Evolutionary conservation across 2,329 filamentous ascomycete genomes (phyloP).

Genomic region (Dactylonectria estremocensis): DNA sequence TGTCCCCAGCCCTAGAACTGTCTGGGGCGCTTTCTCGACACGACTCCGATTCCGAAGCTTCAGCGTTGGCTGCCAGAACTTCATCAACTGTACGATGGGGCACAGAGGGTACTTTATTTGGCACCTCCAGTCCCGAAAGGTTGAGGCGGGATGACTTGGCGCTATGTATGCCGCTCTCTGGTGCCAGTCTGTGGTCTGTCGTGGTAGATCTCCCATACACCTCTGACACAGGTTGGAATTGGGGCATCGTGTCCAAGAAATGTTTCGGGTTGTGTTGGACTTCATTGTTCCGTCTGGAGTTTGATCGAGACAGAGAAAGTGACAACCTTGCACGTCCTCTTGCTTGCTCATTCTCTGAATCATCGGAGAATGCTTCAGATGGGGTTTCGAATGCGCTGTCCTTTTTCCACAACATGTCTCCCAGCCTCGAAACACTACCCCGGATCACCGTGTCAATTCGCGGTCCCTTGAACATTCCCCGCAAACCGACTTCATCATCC

Average conservation of each 20-base stretch:
- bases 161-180: constrained; percentile 46
- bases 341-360: constrained; percentile 63
- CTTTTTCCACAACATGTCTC: constrained; percentile 71
- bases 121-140: constrained; percentile 63
- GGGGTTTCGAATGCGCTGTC: constrained; percentile 56
- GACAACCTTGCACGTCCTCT: constrained; percentile 58
- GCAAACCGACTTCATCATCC: constrained; percentile 56
- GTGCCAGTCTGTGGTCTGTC: constrained; percentile 36
- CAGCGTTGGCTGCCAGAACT: constrained; percentile 48
- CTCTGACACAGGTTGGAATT: constrained; percentile 60
- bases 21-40: constrained; percentile 49
- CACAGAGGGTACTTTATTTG: constrained; percentile 57
- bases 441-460: constrained; percentile 81
- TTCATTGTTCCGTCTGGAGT: constrained; percentile 51
- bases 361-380: constrained; percentile 61
- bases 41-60: constrained; percentile 59
- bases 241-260: constrained; percentile 68
- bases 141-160: constrained; percentile 63
- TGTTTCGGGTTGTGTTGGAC: constrained; percentile 57
- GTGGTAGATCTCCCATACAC: constrained; percentile 34
- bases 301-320: constrained; percentile 54
- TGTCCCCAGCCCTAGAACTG: constrained; percentile 52
- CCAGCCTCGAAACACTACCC: constrained; percentile 69
- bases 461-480: constrained; percentile 84
- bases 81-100: constrained; percentile 50